Evolutionary conservation across 1,284 basidiomycete genomes (phyloP), one percentile per base, ranked within the genome.

Genomic region (Cutaneotrichosporon sp.): DNA sequence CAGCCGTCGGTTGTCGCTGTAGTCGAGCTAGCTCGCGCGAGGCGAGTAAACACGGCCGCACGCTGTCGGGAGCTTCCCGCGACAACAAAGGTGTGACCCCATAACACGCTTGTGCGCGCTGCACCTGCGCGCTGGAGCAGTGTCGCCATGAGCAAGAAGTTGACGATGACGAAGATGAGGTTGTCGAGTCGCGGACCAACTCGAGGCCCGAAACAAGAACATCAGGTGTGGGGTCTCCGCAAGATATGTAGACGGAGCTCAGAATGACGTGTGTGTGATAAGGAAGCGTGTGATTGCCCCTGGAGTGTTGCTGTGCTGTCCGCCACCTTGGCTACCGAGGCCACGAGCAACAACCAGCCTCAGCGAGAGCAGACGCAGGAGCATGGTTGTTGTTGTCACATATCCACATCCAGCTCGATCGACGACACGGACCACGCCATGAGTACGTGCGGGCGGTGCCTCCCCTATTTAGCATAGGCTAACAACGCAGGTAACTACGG

Each of bases 1-100:
- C 88, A 93, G 8, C 83, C 87, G 15, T 58, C 57, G 12, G 36
- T 9, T 10, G 36, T 1, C 20, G 46, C 7, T 4, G 37, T 20
- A 8, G 50, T 34, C 14, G 45, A 8, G 10, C 23, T 15, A 4
- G 14, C 17, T 34, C 41, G 41, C 14, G 26, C 26, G 22, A 36
- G 40, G 46, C 34, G 22, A 5, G 34, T 33, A 3, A 22, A 37
- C 14, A 21, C 15, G 4, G n/a, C 26, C 4, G 22, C 18, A 33
- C 33, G 43, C 8, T 30, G 26, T 10, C 33, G 30, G 17, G 43
- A 45, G 4, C 18, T 17, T 3, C 43, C 33, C 5, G 30, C 33
- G 1, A 45, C 33, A 14, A 18, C 17, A 20, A 12, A 10, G 15
- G 8, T 9, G 17, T 20, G 17, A 40, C 42, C 18, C 7, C 26